phyloP scores from a whole-genome alignment of 1,284 basidiomycete species.

The Spongiforma sp. region DNA sequence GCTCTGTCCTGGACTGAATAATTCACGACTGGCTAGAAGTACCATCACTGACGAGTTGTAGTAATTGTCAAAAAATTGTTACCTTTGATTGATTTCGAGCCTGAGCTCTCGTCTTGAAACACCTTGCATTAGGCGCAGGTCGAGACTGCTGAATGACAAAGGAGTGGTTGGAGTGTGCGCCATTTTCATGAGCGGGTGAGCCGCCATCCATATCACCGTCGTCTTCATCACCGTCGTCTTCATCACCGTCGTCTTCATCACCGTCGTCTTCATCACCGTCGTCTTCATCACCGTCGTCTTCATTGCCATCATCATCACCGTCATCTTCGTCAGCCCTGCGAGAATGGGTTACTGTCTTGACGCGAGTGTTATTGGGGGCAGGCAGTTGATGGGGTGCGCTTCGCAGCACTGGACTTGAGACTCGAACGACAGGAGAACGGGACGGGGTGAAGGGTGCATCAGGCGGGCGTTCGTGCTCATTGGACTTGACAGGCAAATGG shows the following conservation, averaged over 20 bases:
- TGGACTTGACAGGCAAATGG: no score
- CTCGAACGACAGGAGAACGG: not conserved
- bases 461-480: no score
- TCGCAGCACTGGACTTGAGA: not conserved
- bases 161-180: not conserved
- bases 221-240: not conserved
- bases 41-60: not conserved
- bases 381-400: not conserved
- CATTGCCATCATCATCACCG: not conserved
- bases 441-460: no score
- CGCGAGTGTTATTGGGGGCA: not conserved
- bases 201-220: not conserved
- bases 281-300: not conserved
- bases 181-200: not conserved
- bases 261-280: not conserved
- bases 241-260: not conserved
- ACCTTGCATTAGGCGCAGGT: not conserved
- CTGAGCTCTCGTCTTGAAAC: not conserved
- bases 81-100: not conserved
- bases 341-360: not conserved
- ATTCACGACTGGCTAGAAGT: not conserved
- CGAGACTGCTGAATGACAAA: not conserved
- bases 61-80: not conserved
- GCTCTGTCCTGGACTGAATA: not conserved
- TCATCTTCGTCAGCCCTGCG: not conserved